Conservation (phyloP, 108 stramenopile species). For the Pseudonitzschia multiseries region DNA sequence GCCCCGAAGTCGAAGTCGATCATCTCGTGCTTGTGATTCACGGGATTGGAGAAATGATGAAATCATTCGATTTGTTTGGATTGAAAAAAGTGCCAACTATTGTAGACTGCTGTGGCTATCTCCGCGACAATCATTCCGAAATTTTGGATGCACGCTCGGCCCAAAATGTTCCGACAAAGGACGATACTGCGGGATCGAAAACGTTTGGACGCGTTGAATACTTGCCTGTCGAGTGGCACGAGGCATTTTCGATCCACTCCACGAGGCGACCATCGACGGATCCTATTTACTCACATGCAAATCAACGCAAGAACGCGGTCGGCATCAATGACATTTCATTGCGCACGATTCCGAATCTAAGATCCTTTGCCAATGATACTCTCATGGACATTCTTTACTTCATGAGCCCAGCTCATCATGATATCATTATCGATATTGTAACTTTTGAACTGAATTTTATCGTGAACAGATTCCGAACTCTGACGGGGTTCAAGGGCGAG, state of each 20-base stretch:
- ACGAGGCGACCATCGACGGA: slow-evolving; percentile 24
- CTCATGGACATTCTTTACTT: slow-evolving; percentile 79
- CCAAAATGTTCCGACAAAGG: slow-evolving; percentile 25
- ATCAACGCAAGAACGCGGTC: slow-evolving; percentile 5
- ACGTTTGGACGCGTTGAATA: slow-evolving; percentile 51
- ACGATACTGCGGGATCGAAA: background rate
- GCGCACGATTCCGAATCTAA: slow-evolving; percentile 64
- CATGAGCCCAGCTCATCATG: slow-evolving; percentile 67
- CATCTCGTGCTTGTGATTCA: slow-evolving; percentile 79
- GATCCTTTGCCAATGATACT: slow-evolving; percentile 78
- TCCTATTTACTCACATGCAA: background rate
- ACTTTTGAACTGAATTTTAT: slow-evolving; percentile 61
- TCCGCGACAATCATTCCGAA: slow-evolving; percentile 64
- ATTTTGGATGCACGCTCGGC: slow-evolving; percentile 32
- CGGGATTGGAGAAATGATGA: slow-evolving; percentile 79
- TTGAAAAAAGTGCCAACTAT: slow-evolving; percentile 59
- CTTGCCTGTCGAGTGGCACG: slow-evolving; percentile 82
- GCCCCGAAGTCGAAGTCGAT: slow-evolving; percentile 42
- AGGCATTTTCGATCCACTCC: slow-evolving; percentile 59
- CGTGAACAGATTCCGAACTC: slow-evolving; percentile 44
- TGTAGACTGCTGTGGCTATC: slow-evolving; percentile 62
- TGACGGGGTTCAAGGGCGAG: slow-evolving; percentile 52
- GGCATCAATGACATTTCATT: slow-evolving; percentile 69
- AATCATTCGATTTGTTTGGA: slow-evolving; percentile 59
- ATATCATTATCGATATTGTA: slow-evolving; percentile 67